Percentiles rank a stretch among this genome's conserved stretches.
These are phyloP conservation scores for Lycium barbarum DNA, from an alignment of 257 asterid genomes.

Conservation along the genomic window DNA sequence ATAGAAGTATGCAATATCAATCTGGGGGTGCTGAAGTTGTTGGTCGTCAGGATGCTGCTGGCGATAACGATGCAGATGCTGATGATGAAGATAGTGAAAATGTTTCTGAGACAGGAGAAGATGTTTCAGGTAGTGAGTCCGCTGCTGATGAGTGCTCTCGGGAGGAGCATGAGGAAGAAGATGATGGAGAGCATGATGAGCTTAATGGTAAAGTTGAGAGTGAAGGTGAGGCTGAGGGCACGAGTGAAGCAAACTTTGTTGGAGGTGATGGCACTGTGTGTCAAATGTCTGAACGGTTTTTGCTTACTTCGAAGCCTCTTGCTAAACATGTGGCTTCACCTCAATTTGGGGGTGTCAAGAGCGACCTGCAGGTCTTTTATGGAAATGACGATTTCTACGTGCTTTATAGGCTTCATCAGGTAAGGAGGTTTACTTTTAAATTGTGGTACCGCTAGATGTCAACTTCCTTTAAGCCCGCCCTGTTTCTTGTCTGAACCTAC, in stretches of 20 bases:
- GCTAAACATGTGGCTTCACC: conserved; percentile 31
- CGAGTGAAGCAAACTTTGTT: conserved; percentile 33
- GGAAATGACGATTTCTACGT: conserved; percentile 39
- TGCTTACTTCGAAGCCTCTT: conserved; percentile 37
- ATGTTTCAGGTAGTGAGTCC: conserved; percentile 39
- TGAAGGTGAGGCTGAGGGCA: conserved; percentile 45
- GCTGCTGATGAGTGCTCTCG: conserved; percentile 42
- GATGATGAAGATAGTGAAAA: conserved; percentile 36
- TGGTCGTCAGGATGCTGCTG: conserved; percentile 62
- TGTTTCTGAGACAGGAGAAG: conserved; percentile 37
- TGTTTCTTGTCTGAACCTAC: conserved; percentile 23
- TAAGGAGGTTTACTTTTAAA: conserved; percentile 10
- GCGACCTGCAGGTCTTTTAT: conserved; percentile 32
- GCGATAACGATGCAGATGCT: conserved; percentile 53
- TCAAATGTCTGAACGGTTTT: conserved; percentile 30
- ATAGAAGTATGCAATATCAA: conserved; percentile 58
- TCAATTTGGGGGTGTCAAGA: conserved; percentile 27
- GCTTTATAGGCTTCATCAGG: conserved; percentile 42
- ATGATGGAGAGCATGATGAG: conserved; percentile 34
- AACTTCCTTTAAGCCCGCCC: neutral
- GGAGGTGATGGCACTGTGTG: conserved; percentile 34
- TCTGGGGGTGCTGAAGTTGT: conserved; percentile 54
- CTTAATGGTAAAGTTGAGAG: conserved; percentile 38
- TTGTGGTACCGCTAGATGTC: neutral
- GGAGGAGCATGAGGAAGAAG: conserved; percentile 40